Evolutionary conservation across 306 rosid genomes (phyloP).

Genomic region (Carpinus viminea): DNA sequence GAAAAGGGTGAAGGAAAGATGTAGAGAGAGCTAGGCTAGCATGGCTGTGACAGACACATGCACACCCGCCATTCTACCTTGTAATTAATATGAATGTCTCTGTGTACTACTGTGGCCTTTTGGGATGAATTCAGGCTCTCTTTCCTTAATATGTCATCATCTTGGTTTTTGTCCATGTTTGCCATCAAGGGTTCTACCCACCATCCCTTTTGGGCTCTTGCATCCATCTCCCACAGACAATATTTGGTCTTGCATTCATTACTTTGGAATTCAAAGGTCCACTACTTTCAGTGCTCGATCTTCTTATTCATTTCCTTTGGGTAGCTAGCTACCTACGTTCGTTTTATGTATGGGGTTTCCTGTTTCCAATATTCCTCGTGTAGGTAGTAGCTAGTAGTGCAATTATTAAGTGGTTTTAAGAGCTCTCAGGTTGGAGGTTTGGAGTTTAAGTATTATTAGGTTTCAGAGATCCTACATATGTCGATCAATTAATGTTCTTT

Average conservation of each 20-base stretch:
- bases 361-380: too few relatives aligned
- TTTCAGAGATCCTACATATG: too few relatives aligned
- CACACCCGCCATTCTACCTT: background rate
- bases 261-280: background rate
- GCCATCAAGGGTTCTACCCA: background rate
- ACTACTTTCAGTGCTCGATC: background rate
- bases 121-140: background rate
- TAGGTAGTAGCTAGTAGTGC: too few relatives aligned
- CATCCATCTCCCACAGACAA: background rate
- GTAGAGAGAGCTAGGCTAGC: background rate
- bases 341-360: too few relatives aligned
- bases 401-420: background rate
- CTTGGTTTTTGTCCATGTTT: background rate
- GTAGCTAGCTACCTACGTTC: too few relatives aligned
- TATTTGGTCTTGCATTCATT: background rate
- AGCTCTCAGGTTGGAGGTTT: too few relatives aligned
- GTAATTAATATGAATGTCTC: background rate
- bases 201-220: background rate
- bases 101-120: background rate
- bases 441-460: too few relatives aligned
- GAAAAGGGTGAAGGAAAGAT: background rate
- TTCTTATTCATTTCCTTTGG: too few relatives aligned
- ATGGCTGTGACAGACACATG: background rate
- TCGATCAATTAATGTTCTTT: too few relatives aligned
- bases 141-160: background rate